A percentile compares a stretch with the other conserved stretches of the same genome.
Conservation (phyloP, 2,329 filamentous ascomycete species). For the Colletotrichum sp. region DNA sequence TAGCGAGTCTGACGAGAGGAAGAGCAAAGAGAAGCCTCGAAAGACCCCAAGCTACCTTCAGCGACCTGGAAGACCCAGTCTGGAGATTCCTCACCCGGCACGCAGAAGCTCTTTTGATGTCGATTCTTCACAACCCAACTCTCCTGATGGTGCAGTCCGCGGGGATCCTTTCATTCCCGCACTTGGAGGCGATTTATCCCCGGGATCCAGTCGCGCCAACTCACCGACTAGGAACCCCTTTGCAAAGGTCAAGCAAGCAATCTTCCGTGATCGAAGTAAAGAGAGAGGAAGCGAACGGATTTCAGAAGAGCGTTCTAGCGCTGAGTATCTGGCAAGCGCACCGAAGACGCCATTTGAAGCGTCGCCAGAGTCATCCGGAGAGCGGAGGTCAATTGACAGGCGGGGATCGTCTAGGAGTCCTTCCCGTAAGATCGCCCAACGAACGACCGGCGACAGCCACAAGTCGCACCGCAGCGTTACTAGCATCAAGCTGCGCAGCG, state of each 20-base stretch:
- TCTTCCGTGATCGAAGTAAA: constrained; percentile 59
- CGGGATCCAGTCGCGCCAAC: constrained; percentile 63
- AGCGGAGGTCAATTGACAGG: constrained; percentile 29
- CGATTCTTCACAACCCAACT: constrained; percentile 53
- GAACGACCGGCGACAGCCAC: constrained; percentile 48
- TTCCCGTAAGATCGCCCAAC: constrained; percentile 38
- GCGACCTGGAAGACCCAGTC: constrained; percentile 43
- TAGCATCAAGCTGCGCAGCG: constrained; percentile 49
- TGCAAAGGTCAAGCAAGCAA: constrained; percentile 55
- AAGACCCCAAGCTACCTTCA: constrained; percentile 19
- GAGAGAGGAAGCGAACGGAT: constrained; percentile 42
- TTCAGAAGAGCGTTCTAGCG: constrained; percentile 15
- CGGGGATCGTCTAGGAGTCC: constrained; percentile 41
- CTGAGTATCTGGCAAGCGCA: constrained; percentile 31
- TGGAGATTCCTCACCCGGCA: constrained; percentile 51
- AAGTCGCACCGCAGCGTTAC: constrained; percentile 54
- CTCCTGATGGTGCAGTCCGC: constrained; percentile 55
- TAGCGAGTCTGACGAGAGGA: constrained; percentile 41
- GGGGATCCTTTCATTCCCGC: constrained; percentile 60
- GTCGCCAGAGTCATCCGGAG: constrained; percentile 13
- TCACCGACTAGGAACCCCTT: constrained; percentile 69
- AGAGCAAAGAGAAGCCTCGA: constrained; percentile 28
- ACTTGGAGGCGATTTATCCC: constrained; percentile 68
- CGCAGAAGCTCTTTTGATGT: constrained; percentile 47
- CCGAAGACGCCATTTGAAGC: constrained; percentile 23